Evolutionary conservation across 495 filamentous ascomycete species (phyloP).

Genomic region (Tirmania nivea): DNA sequence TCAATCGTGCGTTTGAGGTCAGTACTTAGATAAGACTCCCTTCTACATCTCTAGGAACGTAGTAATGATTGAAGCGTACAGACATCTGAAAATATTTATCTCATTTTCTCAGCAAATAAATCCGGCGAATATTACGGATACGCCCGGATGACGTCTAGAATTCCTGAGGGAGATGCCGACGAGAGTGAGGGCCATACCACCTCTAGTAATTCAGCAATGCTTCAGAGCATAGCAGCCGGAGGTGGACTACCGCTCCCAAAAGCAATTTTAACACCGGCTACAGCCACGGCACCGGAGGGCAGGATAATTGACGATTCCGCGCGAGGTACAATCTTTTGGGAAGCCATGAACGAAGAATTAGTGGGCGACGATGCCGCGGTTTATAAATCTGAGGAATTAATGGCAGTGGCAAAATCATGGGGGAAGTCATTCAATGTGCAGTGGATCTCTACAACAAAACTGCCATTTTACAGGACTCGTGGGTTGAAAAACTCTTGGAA

Average conservation of each 20-base stretch:
- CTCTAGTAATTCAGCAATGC: constrained; percentile 5
- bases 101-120: constrained; percentile 95
- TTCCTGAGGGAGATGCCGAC: constrained; percentile 50
- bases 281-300: constrained; percentile 59
- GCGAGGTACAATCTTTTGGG: constrained; percentile 92
- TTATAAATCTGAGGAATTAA: constrained; percentile 21
- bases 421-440: constrained; percentile 84
- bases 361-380: constrained; percentile 20
- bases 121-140: constrained; percentile 96
- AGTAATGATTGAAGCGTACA: constrained; percentile 17
- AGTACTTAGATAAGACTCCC: constrained; percentile 13
- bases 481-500: constrained; percentile 94
- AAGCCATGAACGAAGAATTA: constrained; percentile 43
- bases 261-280: constrained; percentile 57
- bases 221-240: constrained; percentile 14
- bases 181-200: constrained; percentile 42
- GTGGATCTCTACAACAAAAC: constrained; percentile 67
- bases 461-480: constrained; percentile 80
- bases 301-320: constrained; percentile 84
- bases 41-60: background rate
- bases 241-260: constrained; percentile 34
- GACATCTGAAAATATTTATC: constrained; percentile 70
- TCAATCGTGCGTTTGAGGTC: constrained; percentile 77
- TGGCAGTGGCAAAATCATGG: constrained; percentile 37
- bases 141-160: constrained; percentile 73